A percentile compares a stretch with the other conserved stretches of the same genome.
Evolutionary conservation across 2,329 filamentous ascomycete genomes (phyloP).

Genomic region (Pestalotiopsis sp.): DNA sequence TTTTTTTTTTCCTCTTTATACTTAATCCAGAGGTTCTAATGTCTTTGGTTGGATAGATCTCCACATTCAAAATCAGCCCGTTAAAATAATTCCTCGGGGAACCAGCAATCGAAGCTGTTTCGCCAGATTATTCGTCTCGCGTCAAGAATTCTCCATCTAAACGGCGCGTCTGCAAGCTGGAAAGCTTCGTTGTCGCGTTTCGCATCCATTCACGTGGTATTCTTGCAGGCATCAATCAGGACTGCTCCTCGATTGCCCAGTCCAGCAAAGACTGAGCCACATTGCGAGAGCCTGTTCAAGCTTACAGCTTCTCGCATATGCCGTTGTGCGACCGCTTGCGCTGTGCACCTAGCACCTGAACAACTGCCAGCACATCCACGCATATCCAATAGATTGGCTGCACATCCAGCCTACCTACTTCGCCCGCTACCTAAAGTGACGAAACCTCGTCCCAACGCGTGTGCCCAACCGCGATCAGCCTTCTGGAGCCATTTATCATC

Average conservation of each 20-base stretch:
- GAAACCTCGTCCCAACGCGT: slow-evolving; percentile 41
- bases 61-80: slow-evolving; percentile 33
- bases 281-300: slow-evolving; percentile 35
- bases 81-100: slow-evolving; percentile 33
- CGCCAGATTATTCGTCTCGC: slow-evolving; percentile 34
- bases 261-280: slow-evolving; percentile 33
- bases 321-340: slow-evolving; percentile 56
- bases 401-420: slow-evolving; percentile 43
- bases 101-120: slow-evolving; percentile 31
- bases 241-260: slow-evolving; percentile 24
- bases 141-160: slow-evolving; percentile 26
- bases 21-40: slow-evolving; percentile 41
- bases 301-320: slow-evolving; percentile 61
- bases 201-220: slow-evolving; percentile 27
- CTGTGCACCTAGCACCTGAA: slow-evolving; percentile 53
- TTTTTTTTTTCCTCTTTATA: slow-evolving; percentile 35
- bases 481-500: slow-evolving; percentile 34
- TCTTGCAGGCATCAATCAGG: slow-evolving; percentile 22
- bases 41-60: slow-evolving; percentile 45
- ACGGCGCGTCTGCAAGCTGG: slow-evolving; percentile 23
- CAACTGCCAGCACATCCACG: slow-evolving; percentile 64
- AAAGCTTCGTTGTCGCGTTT: slow-evolving; percentile 27
- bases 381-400: slow-evolving; percentile 61
- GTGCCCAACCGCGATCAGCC: slow-evolving; percentile 48
- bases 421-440: slow-evolving; percentile 45